Conservation (phyloP, 1,139 yeast species). For the Candida sojae region DNA sequence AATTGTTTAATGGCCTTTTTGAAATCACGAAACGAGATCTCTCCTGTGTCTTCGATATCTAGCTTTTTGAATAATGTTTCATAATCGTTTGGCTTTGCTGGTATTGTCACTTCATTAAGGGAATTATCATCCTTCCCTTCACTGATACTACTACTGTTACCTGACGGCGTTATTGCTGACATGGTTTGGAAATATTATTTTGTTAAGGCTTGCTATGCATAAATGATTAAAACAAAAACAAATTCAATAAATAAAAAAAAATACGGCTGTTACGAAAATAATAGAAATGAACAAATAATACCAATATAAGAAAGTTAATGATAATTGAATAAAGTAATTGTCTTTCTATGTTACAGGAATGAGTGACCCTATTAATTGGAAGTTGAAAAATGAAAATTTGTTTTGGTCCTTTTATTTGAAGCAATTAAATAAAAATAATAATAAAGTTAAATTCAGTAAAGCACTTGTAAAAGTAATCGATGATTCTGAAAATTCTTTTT, state of each 20-base stretch:
- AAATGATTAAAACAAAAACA: neutral
- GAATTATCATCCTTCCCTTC: no score
- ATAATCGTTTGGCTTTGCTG: constrained; percentile 24
- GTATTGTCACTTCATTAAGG: constrained; percentile 9
- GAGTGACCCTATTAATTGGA: no score
- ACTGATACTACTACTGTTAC: no score
- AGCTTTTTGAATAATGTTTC: constrained; percentile 44
- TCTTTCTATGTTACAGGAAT: no score
- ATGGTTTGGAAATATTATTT: no score
- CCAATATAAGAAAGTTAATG: neutral
- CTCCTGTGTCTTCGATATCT: constrained; percentile 56
- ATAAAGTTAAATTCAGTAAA: no score
- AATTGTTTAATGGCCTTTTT: constrained; percentile 52
- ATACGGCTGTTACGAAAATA: neutral
- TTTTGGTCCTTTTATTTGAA: neutral
- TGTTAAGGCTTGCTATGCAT: neutral
- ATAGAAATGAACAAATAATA: neutral
- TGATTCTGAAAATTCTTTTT: neutral
- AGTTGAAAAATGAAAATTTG: neutral
- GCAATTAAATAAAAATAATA: no score
- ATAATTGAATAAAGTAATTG: no score
- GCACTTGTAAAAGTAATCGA: no score
- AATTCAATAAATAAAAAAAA: neutral
- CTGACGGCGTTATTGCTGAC: no score
- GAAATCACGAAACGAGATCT: constrained; percentile 56